Base-by-base conservation (phyloP, 176 grass and related monocot species). In the bread wheat (Triticum aestivum) region DNA sequence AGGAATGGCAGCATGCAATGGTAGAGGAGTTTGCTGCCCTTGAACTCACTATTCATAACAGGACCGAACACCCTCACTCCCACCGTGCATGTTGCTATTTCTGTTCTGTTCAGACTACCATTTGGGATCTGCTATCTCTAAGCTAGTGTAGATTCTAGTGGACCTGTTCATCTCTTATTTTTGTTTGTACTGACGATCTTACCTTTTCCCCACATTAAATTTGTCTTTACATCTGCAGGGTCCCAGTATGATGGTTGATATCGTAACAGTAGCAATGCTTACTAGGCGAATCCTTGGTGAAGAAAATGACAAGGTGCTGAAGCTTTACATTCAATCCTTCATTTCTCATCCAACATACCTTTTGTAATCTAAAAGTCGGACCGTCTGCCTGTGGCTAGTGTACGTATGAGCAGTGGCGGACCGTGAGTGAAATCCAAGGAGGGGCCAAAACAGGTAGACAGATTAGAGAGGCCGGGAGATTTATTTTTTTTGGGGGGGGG, bases 191-290 rank as follows among this genome's bases (percentile, higher is more conserved):
- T 5, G 5, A 69, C 47, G 29, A 1, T 87, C 70, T 73, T 51
- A 5, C 67, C 67, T 78, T 62, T 62, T 66, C 5, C 8, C 72
- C 23, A 15, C 30, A 65, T 75, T 84, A 39, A 80, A 63, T 81
- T 65, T 84, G 12, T 9, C 4, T 80, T 51, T 69, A 75, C 68
- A 73, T 81, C 69, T 96, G 49, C 91, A 98, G 97, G 85, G 87
- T 14, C 77, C 97, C 32, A 79, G 75, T 73, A 85, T 94, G 83
- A 96, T 98, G 97, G 72, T 87, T 38, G 92, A 96, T 81, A 85
- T 94, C 85, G 63, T 98, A 45, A 94, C 97, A 66, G 92, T 96
- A 37, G 94, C 94, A 70, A 90, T 98, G 89, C 65, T 98, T 62
- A 91, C 87, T 75, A 86, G 88, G 73, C 83, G 97, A 39, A 94